phyloP scores from a whole-genome alignment of 495 filamentous ascomycete species.

The Aspergillus saccharolyticus region DNA sequence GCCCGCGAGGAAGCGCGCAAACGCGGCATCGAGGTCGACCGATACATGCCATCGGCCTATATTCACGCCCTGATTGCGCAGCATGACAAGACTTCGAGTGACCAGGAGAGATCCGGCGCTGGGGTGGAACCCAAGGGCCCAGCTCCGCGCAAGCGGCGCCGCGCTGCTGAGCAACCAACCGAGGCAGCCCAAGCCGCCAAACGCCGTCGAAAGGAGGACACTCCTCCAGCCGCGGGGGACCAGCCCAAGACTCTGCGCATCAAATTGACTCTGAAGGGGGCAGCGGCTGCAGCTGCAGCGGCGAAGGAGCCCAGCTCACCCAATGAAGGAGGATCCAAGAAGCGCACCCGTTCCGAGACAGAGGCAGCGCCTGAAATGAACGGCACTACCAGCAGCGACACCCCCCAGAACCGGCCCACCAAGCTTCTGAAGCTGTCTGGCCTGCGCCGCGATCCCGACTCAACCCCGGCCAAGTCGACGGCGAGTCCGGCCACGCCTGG shows the following conservation, averaged over 20 bases:
- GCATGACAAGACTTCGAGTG: conserved; percentile 6
- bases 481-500: background rate
- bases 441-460: background rate
- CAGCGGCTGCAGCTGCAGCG: background rate
- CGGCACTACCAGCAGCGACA: background rate
- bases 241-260: conserved; percentile 8
- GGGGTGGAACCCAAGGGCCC: background rate
- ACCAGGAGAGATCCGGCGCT: background rate
- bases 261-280: conserved; percentile 7
- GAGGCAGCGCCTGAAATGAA: conserved; percentile 6
- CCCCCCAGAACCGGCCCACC: background rate
- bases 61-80: conserved; percentile 15
- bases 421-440: conserved; percentile 8
- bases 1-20: conserved; percentile 17
- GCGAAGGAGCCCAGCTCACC: background rate
- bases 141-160: conserved; percentile 18
- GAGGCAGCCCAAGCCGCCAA: conserved; percentile 7
- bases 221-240: background rate
- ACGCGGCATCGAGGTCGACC: conserved; percentile 13
- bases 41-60: conserved; percentile 12
- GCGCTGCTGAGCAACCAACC: conserved; percentile 1
- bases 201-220: conserved; percentile 12
- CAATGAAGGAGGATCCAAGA: conserved; percentile 7
- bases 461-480: background rate
- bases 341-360: conserved; percentile 16